Evolutionary conservation across 768 basidiomycete species (phyloP).

Genomic region (Rubroboletus satanas): DNA sequence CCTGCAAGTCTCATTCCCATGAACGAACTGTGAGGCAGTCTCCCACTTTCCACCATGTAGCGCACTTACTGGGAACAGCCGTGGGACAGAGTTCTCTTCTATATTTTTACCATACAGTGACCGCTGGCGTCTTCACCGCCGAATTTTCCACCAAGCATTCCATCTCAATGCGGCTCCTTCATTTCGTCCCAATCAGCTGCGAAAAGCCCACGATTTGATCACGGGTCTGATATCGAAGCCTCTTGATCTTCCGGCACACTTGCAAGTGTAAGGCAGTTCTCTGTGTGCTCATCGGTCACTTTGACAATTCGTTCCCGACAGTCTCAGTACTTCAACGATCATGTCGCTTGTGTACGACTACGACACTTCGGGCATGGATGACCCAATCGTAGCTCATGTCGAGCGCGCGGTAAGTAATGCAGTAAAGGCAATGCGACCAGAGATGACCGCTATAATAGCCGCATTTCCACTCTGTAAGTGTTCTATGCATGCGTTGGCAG

Average conservation of each 20-base stretch:
- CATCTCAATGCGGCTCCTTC: conserved; percentile 22
- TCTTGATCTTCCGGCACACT: conserved; percentile 21
- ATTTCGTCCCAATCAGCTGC: conserved; percentile 33
- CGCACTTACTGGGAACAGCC: conserved; percentile 6
- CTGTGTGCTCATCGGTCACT: not conserved
- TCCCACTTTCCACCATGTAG: not conserved
- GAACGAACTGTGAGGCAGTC: conserved; percentile 16
- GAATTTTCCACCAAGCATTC: conserved; percentile 37
- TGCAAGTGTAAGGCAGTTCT: conserved; percentile 13
- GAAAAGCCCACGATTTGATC: conserved; percentile 32
- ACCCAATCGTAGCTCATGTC: conserved; percentile 19
- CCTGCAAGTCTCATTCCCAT: conserved; percentile 15
- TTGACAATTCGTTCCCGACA: conserved; percentile 3
- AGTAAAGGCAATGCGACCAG: conserved; percentile 15
- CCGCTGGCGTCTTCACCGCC: conserved; percentile 28
- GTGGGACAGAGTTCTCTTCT: conserved; percentile 24
- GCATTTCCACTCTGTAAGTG: conserved; percentile 19
- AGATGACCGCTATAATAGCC: conserved; percentile 13
- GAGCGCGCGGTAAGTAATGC: conserved; percentile 7
- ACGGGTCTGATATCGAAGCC: conserved; percentile 23
- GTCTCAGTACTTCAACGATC: conserved; percentile 19
- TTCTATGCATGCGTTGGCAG: not conserved
- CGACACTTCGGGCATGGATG: conserved; percentile 9
- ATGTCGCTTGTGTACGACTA: conserved; percentile 28
- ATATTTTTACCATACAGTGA: conserved; percentile 28